Evolutionary conservation across 2,329 filamentous ascomycete genomes (phyloP).

Genomic region (Clonostachys byssicola): DNA sequence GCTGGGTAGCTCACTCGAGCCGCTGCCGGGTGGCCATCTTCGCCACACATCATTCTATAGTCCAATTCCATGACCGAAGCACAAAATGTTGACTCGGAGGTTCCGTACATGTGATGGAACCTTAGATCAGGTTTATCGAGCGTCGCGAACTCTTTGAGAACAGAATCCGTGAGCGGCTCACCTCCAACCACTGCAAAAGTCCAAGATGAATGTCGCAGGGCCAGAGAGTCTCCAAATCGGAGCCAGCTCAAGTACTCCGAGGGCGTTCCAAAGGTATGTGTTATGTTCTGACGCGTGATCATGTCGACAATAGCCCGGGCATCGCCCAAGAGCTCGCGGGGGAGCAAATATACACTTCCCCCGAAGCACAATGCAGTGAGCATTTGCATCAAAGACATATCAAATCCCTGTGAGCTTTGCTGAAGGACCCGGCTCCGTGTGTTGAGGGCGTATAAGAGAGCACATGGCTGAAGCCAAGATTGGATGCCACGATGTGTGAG

Average conservation of each 20-base stretch:
- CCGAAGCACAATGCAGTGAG: conserved; percentile 23
- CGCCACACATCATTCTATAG: too few species aligned
- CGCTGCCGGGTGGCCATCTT: too few species aligned
- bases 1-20: background rate
- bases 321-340: conserved; percentile 17
- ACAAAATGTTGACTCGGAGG: conserved; percentile 15
- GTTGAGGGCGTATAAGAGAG: conserved; percentile 7
- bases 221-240: conserved; percentile 6
- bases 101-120: conserved; percentile 19
- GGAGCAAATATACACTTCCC: conserved; percentile 24
- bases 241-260: conserved; percentile 31
- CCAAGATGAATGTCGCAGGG: conserved; percentile 5
- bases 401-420: conserved; percentile 29
- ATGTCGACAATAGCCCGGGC: conserved; percentile 22
- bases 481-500: conserved; percentile 17
- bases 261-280: conserved; percentile 27
- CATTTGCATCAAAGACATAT: conserved; percentile 27
- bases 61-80: background rate
- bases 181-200: conserved; percentile 9
- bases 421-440: conserved; percentile 22
- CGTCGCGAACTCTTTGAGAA: conserved; percentile 6
- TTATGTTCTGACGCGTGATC: conserved; percentile 18
- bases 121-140: conserved; percentile 1
- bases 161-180: conserved; percentile 13
- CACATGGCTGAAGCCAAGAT: conserved; percentile 14